Evolutionary conservation across 768 basidiomycete species (phyloP), one percentile per base, ranked within the genome.

Genomic region (Xerocomus potaroensis): DNA sequence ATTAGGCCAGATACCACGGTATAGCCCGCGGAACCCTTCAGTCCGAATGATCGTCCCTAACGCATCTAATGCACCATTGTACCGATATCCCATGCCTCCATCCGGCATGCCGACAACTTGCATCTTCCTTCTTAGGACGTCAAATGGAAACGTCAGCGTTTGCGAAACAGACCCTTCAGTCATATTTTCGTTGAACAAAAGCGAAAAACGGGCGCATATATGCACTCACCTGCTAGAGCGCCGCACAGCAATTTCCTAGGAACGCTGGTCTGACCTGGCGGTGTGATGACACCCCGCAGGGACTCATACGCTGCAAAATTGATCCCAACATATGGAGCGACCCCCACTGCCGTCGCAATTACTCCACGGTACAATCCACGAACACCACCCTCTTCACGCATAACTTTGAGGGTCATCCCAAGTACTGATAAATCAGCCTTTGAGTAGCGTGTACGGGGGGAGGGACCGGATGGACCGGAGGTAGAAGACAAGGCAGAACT

Each of bases 291-390:
- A 3, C 84, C 82, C 44, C 87, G 77, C 61, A 91, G 61, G 38
- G 83, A 76, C 66, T 98, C 95, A 60, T 97, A 97, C 23, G 91
- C 74, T n/a, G 91, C 88, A 65, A 96, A 96, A 65, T 96, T 96
- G 64, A 94, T 85, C 11, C 91, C 82, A 18, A 87, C 84, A 54
- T 87, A 87, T 4, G 94, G 94, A 14, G 93, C 93, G 32, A 96
- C 91, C 3, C 94, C 91, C 43, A 87, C 73, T 3, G 89, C 84
- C 0, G 92, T 96, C 11, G 92, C 80, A 10, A 87, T 70, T 29
- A 94, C 63, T 0, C 93, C 95, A 27, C 92, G 80, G 64, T 98
- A 91, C 40, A 99, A 69, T 5, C 83, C 95, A 41, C 81, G 76
- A 11, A 95, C 63, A 1, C 94, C 94, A 24, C 95, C 95, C 65